phyloP scores from a whole-genome alignment of 225 moss, liverwort and hornwort genomes.

The Lunularia cruciata region DNA sequence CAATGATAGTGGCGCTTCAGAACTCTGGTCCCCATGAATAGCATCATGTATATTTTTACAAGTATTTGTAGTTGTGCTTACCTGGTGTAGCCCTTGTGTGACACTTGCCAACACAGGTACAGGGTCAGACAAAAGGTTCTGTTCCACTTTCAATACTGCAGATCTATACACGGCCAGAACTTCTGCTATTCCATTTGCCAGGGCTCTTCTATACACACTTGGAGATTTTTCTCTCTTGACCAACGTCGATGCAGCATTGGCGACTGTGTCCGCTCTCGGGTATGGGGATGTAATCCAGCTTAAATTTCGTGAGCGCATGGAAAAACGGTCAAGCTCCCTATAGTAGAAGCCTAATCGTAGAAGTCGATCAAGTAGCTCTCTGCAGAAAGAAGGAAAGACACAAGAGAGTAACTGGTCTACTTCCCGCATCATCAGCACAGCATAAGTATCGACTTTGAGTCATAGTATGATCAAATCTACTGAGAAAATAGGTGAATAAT shows the following conservation, averaged over 20 bases:
- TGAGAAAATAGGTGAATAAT: no score
- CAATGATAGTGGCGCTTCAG: no score
- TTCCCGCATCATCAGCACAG: no score
- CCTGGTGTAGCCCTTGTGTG: slow-evolving; percentile 93
- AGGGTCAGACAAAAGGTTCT: slow-evolving; percentile 81
- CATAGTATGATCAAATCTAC: no score
- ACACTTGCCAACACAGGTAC: slow-evolving; percentile 92
- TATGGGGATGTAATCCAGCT: slow-evolving; percentile 84
- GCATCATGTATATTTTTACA: no score
- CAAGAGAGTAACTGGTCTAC: neutral
- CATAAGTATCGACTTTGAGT: no score
- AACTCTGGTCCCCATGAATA: no score
- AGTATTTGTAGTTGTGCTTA: no score
- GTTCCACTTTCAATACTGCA: slow-evolving; percentile 91
- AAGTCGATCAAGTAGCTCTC: slow-evolving; percentile 73
- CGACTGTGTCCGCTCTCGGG: slow-evolving; percentile 29
- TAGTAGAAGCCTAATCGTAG: slow-evolving; percentile 90
- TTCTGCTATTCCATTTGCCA: slow-evolving; percentile 95
- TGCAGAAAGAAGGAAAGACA: no score
- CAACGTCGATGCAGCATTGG: slow-evolving; percentile 29
- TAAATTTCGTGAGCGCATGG: slow-evolving; percentile 77
- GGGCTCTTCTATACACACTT: slow-evolving; percentile 90
- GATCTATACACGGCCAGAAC: slow-evolving; percentile 90
- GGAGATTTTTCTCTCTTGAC: slow-evolving; percentile 45
- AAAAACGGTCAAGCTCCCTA: slow-evolving; percentile 84